A percentile compares a stretch with the other conserved stretches of the same genome.
phyloP scores from a whole-genome alignment of 805 yeast genomes.

The Candida alai region DNA sequence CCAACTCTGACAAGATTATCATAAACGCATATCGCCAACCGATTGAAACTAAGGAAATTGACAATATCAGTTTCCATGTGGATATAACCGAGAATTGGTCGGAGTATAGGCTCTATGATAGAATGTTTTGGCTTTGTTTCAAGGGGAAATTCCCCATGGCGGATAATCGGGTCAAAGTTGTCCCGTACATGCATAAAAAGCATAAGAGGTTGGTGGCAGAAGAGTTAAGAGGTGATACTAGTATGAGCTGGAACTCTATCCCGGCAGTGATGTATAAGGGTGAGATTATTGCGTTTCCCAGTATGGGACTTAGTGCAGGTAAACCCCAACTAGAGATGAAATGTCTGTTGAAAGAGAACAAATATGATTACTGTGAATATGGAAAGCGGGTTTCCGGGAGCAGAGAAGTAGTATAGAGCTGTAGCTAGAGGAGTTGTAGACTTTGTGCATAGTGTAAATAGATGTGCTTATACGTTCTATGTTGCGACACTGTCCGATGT shows the following conservation, averaged over 20 bases:
- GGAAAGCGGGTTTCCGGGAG: neutral
- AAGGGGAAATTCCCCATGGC: conserved; percentile 2
- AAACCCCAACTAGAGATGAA: conserved; percentile 10
- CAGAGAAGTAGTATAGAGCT: no score
- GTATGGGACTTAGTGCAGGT: conserved; percentile 7
- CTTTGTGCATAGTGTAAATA: no score
- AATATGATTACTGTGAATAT: conserved; percentile 7
- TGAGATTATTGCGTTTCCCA: conserved; percentile 14
- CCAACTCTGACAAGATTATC: conserved; percentile 2
- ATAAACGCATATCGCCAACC: conserved; percentile 22
- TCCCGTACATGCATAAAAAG: conserved; percentile 14
- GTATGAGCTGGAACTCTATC: neutral
- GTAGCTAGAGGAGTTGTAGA: no score
- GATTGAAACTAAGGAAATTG: conserved; percentile 11
- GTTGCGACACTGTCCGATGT: no score
- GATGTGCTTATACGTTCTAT: no score
- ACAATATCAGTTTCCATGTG: neutral
- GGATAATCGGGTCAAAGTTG: conserved; percentile 7
- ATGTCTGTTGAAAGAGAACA: conserved; percentile 14
- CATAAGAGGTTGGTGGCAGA: conserved; percentile 6
- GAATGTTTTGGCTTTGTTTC: conserved; percentile 35
- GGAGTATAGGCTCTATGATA: conserved; percentile 37
- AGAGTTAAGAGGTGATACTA: conserved; percentile 1
- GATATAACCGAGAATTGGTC: conserved; percentile 14
- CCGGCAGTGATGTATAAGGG: conserved; percentile 5